A percentile compares a stretch with the other conserved stretches of the same genome.
Evolutionary conservation across 2,329 filamentous ascomycete species (phyloP).

Genomic region (Calonectria pteridis): DNA sequence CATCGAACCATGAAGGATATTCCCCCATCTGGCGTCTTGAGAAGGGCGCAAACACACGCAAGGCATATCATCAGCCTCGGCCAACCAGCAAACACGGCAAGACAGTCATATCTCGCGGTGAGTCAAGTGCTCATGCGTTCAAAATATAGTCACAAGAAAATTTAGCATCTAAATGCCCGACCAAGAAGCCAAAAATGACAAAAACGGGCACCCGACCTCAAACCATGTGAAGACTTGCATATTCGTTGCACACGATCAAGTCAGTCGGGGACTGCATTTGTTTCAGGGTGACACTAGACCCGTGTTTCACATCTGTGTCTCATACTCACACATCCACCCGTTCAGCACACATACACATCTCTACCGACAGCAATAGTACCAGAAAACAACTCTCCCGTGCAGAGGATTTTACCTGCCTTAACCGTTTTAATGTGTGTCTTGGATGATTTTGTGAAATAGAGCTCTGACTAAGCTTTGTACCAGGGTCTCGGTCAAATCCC

Average conservation of each 20-base stretch:
- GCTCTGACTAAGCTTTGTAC: constrained; percentile 13
- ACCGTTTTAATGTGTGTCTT: background rate
- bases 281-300: background rate
- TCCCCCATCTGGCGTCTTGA: background rate
- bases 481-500: constrained; percentile 5
- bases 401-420: background rate
- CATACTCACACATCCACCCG: background rate
- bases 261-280: background rate
- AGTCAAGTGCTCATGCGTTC: background rate
- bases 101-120: background rate
- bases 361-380: background rate
- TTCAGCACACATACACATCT: background rate
- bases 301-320: background rate
- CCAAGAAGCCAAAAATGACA: background rate
- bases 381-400: background rate
- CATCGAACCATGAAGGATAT: background rate
- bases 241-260: background rate
- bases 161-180: background rate
- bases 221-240: background rate
- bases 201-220: background rate
- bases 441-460: constrained; percentile 6
- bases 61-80: background rate
- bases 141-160: background rate
- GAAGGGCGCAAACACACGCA: background rate
- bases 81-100: background rate